Evolutionary conservation across 495 filamentous ascomycete genomes (phyloP), one percentile per base, ranked within the genome.

Genomic region (Penicillium daleae): DNA sequence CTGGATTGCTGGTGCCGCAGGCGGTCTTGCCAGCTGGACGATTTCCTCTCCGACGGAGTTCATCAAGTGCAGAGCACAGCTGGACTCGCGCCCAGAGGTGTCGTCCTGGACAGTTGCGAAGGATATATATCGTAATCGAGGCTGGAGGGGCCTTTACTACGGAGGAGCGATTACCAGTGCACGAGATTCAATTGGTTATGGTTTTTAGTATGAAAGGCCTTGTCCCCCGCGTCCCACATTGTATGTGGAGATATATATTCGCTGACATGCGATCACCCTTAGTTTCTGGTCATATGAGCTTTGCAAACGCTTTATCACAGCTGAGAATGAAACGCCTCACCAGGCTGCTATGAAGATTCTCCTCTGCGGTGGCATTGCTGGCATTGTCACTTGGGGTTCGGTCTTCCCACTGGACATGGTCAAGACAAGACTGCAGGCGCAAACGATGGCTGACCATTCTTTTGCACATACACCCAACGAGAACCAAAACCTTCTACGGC

Each of bases 351-450:
- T 86, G 19, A 88, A 89, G 60, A 82, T 92, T 13, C 72, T 97
- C 32, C 76, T 96, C 3, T 94, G 90, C 62, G 92, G 93, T 46
- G 93, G 93, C 12, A 69, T 97, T 51, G 93, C 93, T 7, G 93
- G 93, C 3, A 82, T 95, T 32, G 84, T 89, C 19, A 93, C 90
- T 1, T 97, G 93, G 93, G 82, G 87, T 10, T 92, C 89, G 44
- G 85, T 97, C 19, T 97, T 95, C 64, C 93, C 93, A 17, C 70
- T 97, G 39, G 93, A 97, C 72, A 88, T 97, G 56, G 79, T 97
- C 63, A 97, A 97, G 80, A 97, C 93, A 6, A 74, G 91, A 56
- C 82, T 96, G 49, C 93, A 97, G 72, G 86, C 87, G 6, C 89
- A 92, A 67, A 76, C 76, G 1, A 74, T 78, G 46, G 51, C 59